Evolutionary conservation across 2,329 filamentous ascomycete species (phyloP).

Genomic region (Alternaria metachromatica): DNA sequence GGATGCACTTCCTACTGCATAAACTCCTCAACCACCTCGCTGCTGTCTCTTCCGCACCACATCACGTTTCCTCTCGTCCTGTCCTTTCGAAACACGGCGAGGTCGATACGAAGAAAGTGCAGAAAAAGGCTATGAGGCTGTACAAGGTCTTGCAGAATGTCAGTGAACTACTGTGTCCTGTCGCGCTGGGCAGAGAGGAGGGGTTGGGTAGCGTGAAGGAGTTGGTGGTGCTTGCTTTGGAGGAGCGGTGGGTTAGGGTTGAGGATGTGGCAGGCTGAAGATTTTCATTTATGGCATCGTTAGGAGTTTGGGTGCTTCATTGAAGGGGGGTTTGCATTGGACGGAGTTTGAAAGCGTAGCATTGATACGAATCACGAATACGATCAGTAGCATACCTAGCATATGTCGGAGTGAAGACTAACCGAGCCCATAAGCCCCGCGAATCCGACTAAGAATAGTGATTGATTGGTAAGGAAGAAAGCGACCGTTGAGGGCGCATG

Average conservation of each 20-base stretch:
- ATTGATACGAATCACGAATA: neutral
- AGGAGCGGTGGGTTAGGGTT: conserved; percentile 43
- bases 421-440: neutral
- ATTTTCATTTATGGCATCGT: neutral
- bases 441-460: neutral
- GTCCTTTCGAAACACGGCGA: conserved; percentile 2
- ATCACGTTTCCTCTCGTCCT: conserved; percentile 4
- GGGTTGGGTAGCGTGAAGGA: conserved; percentile 41
- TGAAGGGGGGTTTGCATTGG: neutral
- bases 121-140: conserved; percentile 47
- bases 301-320: neutral
- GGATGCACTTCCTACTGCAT: conserved; percentile 67
- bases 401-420: neutral
- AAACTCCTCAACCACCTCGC: conserved; percentile 57
- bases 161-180: conserved; percentile 49
- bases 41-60: conserved; percentile 7
- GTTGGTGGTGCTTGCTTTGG: conserved; percentile 43
- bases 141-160: conserved; percentile 48
- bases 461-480: neutral
- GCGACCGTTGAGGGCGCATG: neutral
- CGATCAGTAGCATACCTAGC: neutral
- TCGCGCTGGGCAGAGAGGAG: conserved; percentile 33
- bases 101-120: conserved; percentile 27
- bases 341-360: neutral
- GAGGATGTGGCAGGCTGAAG: conserved; percentile 38